A percentile compares a stretch with the other conserved stretches of the same genome.
Conservation (phyloP, 371 early-diverging fungal genomes). For the Parasitella parasitica region DNA sequence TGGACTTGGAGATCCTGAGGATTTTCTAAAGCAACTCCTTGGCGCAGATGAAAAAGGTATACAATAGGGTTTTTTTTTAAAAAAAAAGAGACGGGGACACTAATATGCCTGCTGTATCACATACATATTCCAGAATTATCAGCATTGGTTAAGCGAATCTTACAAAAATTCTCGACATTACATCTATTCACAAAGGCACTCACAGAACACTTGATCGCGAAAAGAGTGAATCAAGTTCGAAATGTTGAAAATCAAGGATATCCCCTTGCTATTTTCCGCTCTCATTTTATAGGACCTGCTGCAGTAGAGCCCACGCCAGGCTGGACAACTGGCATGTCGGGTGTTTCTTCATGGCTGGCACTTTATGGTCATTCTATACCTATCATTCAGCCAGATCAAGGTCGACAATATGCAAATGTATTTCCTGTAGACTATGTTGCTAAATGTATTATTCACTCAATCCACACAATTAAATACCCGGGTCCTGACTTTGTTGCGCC, state of each 20-base stretch:
- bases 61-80: not conserved
- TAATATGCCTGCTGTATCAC: not conserved
- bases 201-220: constrained; percentile 46
- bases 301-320: constrained; percentile 47
- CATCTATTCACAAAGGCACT: constrained; percentile 56
- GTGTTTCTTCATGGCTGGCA: constrained; percentile 35
- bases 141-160: constrained; percentile 18
- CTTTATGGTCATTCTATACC: constrained; percentile 25
- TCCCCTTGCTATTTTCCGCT: constrained; percentile 50
- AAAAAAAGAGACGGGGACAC: constrained; percentile 9
- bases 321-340: constrained; percentile 49
- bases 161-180: constrained; percentile 43
- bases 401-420: constrained; percentile 23
- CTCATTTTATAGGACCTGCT: constrained; percentile 47
- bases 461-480: constrained; percentile 16
- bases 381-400: constrained; percentile 27
- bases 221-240: constrained; percentile 33
- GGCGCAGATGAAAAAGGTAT: constrained; percentile 42
- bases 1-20: constrained; percentile 48
- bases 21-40: constrained; percentile 37
- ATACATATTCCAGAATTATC: constrained; percentile 8
- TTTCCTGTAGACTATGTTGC: constrained; percentile 44
- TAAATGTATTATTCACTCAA: constrained; percentile 14
- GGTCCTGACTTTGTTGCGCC: constrained; percentile 22
- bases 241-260: constrained; percentile 20